Evolutionary conservation across 139 green algal species (phyloP).

Genomic region (Asterochloris erici): DNA sequence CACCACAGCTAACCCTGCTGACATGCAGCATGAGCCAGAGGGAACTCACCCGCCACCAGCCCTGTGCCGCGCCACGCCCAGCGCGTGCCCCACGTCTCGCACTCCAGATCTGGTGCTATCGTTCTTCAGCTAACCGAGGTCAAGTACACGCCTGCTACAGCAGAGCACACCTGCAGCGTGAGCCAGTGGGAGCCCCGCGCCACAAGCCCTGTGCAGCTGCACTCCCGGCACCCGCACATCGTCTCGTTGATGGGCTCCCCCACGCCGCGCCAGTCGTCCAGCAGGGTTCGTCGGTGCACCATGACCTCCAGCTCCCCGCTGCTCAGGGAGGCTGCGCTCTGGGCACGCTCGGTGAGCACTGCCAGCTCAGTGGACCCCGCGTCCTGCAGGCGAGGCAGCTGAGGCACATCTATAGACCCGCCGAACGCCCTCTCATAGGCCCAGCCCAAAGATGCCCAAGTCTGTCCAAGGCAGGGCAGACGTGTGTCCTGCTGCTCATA

Average conservation of each 20-base stretch:
- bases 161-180: conserved; percentile 16
- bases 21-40: too few species aligned
- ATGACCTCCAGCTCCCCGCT: conserved; percentile 57
- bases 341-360: conserved; percentile 61
- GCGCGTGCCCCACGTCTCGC: neutral
- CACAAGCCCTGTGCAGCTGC: conserved; percentile 45
- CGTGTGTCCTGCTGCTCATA: too few species aligned
- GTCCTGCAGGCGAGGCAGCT: conserved; percentile 8
- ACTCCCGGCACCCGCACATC: conserved; percentile 53
- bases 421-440: too few species aligned
- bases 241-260: conserved; percentile 74
- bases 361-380: conserved; percentile 25
- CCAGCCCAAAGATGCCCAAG: too few species aligned
- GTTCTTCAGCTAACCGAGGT: too few species aligned
- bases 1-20: too few species aligned
- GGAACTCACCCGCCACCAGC: too few species aligned
- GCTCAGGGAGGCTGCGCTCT: conserved; percentile 51
- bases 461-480: too few species aligned
- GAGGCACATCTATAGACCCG: too few species aligned
- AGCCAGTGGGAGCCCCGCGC: conserved; percentile 36
- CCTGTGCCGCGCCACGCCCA: too few species aligned
- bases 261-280: conserved; percentile 68
- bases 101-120: too few species aligned
- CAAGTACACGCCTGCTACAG: too few species aligned
- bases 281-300: conserved; percentile 52